Percentiles rank a stretch among this genome's conserved stretches.
phyloP scores from a whole-genome alignment of 1,284 basidiomycete genomes.

The Malassezia nana region DNA sequence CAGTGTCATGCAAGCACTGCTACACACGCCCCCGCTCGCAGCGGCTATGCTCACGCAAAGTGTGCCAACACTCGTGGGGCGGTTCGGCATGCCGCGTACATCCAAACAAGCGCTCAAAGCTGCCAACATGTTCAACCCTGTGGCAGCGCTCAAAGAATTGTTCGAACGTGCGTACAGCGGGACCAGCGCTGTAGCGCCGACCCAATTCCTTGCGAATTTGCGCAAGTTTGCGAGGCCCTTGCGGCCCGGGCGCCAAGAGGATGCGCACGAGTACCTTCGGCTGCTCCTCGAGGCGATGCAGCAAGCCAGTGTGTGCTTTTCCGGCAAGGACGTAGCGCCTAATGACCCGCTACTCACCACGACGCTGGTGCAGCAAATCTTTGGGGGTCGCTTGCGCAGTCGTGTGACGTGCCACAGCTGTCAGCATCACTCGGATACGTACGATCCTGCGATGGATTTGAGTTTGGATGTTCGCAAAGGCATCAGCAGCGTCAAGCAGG shows the following conservation, averaged over 20 bases:
- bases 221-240: conserved; percentile 78
- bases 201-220: conserved; percentile 34
- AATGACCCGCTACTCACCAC: conserved; percentile 62
- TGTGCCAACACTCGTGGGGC: conserved; percentile 51
- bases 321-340: conserved; percentile 57
- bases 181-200: conserved; percentile 19
- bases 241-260: conserved; percentile 83
- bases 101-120: conserved; percentile 51
- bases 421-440: conserved; percentile 83
- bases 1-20: conserved; percentile 80
- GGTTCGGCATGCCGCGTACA: conserved; percentile 22
- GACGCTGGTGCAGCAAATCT: conserved; percentile 86
- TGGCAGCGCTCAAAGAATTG: conserved; percentile 53
- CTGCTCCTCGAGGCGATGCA: conserved; percentile 87
- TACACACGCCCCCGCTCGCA: conserved; percentile 85
- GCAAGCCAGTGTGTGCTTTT: conserved; percentile 66
- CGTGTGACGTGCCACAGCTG: conserved; percentile 82
- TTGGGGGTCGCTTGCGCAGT: conserved; percentile 83
- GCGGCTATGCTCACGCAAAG: conserved; percentile 57
- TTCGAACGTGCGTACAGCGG: conserved; percentile 52
- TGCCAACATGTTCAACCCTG: conserved; percentile 43
- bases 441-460: conserved; percentile 86
- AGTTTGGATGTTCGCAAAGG: conserved; percentile 53
- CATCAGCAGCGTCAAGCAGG: conserved; percentile 60
- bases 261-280: conserved; percentile 93